These are phyloP conservation scores for Cordyceps pruinosa DNA, from an alignment of 2,329 filamentous ascomycete genomes.

Conservation along the genomic window DNA sequence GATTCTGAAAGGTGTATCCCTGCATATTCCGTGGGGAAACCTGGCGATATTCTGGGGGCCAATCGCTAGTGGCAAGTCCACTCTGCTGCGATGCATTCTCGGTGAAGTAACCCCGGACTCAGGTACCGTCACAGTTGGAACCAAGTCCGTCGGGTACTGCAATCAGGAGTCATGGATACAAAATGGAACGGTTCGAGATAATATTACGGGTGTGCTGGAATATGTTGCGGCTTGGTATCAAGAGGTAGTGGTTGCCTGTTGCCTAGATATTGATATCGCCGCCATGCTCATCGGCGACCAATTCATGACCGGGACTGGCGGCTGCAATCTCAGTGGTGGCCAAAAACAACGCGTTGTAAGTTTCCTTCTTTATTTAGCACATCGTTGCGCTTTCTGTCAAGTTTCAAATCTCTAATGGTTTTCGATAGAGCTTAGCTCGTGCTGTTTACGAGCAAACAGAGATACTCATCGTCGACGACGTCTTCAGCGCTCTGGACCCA, in stretches of 20 bases:
- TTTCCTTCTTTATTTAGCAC: not conserved
- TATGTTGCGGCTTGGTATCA: not conserved
- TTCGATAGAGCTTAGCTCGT: constrained; percentile 1
- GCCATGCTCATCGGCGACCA: not conserved
- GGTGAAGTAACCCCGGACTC: not conserved
- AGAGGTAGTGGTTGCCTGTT: not conserved
- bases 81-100: not conserved
- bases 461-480: constrained; percentile 5
- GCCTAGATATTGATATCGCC: not conserved
- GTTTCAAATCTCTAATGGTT: not conserved
- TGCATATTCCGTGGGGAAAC: not conserved
- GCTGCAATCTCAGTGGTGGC: constrained; percentile 8
- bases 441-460: not conserved
- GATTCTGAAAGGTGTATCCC: not conserved
- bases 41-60: not conserved
- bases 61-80: not conserved
- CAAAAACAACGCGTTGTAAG: constrained; percentile 10
- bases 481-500: not conserved
- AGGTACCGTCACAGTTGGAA: not conserved
- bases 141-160: not conserved
- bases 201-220: not conserved
- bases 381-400: not conserved
- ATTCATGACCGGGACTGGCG: not conserved
- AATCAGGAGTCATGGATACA: not conserved
- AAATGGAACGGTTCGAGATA: not conserved